Evolutionary conservation across 164 flowering plant species (phyloP).

Genomic region (Echeveria elegans): DNA sequence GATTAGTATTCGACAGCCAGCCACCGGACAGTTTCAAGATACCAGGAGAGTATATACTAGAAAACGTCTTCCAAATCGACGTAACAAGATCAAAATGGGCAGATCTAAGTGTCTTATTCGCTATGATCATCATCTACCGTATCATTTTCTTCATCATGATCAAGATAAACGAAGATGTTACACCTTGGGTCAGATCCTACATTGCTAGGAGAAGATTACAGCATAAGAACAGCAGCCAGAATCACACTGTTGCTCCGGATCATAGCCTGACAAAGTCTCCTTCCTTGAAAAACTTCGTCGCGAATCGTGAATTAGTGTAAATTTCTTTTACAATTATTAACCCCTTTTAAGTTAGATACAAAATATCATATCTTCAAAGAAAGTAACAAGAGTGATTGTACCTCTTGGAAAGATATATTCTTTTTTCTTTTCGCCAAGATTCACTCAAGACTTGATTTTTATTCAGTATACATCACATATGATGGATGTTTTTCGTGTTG

Average conservation of each 20-base stretch:
- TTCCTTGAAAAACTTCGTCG: slow-evolving; percentile 49
- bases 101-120: slow-evolving; percentile 57
- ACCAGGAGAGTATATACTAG: slow-evolving; percentile 71
- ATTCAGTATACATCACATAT: no score
- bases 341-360: no score
- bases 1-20: slow-evolving; percentile 66
- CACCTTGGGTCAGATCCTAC: slow-evolving; percentile 88
- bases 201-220: slow-evolving; percentile 77
- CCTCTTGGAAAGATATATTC: not conserved
- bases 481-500: no score
- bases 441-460: no score
- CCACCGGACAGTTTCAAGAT: slow-evolving; percentile 49
- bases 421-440: no score
- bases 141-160: slow-evolving; percentile 82
- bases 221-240: slow-evolving; percentile 37
- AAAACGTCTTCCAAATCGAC: slow-evolving; percentile 70
- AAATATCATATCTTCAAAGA: not conserved
- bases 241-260: slow-evolving; percentile 34
- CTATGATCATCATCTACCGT: slow-evolving; percentile 75
- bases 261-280: slow-evolving; percentile 59
- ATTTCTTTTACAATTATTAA: not conserved
- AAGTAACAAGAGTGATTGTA: not conserved
- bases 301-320: not conserved
- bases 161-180: slow-evolving; percentile 83
- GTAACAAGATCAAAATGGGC: slow-evolving; percentile 75